A percentile compares a stretch with the other conserved stretches of the same genome.
These are phyloP conservation scores for Knoxia roxburghii DNA, from an alignment of 257 asterid genomes.

Conservation along the genomic window DNA sequence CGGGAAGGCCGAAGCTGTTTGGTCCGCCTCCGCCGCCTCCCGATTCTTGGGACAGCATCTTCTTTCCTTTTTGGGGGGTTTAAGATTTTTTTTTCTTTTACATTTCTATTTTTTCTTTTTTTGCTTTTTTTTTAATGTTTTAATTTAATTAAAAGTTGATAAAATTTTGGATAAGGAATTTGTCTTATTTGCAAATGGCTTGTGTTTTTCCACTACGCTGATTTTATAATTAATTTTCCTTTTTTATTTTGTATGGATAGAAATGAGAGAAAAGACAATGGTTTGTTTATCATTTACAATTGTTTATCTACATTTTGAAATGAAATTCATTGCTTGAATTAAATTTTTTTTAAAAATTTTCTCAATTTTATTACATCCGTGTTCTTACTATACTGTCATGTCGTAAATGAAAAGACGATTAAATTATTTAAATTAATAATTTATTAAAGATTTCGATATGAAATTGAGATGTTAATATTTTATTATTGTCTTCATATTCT, in stretches of 20 bases:
- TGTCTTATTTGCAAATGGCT: slow-evolving; percentile 3
- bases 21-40: no score
- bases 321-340: no score
- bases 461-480: no score
- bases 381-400: no score
- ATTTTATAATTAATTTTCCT: neutral
- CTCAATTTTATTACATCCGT: no score
- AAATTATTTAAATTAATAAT: no score
- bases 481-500: no score
- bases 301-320: no score
- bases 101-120: neutral
- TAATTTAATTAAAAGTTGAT: neutral
- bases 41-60: slow-evolving; percentile 49
- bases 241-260: neutral
- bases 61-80: neutral
- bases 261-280: neutral
- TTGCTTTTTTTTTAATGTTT: neutral
- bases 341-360: no score
- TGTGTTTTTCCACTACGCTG: neutral
- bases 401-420: no score
- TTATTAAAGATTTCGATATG: no score
- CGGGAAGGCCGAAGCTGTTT: slow-evolving; percentile 67
- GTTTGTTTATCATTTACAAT: no score
- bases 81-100: neutral
- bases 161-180: slow-evolving; percentile 9